Conservation (phyloP, 805 yeast genomes). For the Schwanniomyces vanrijiae region DNA sequence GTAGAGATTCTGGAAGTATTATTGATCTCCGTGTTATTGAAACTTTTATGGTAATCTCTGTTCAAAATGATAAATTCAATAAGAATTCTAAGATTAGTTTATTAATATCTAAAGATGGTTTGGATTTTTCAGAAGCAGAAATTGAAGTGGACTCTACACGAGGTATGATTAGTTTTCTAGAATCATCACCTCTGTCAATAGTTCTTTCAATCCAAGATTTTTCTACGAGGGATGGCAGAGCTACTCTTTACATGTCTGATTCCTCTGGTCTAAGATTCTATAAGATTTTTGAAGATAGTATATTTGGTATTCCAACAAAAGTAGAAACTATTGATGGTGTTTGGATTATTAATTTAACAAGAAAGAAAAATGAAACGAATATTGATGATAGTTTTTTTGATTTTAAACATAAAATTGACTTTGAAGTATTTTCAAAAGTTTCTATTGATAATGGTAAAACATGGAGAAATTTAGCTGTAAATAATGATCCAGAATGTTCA, state of each 20-base stretch:
- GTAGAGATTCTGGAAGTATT: slow-evolving; percentile 26
- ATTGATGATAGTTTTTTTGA: slow-evolving; percentile 25
- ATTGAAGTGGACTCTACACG: slow-evolving; percentile 34
- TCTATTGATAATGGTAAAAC: slow-evolving; percentile 54
- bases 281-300: slow-evolving; percentile 41
- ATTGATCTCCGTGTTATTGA: slow-evolving; percentile 36
- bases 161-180: slow-evolving; percentile 40
- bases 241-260: slow-evolving; percentile 51
- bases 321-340: slow-evolving; percentile 60
- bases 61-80: slow-evolving; percentile 44
- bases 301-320: slow-evolving; percentile 19
- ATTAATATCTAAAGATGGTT: slow-evolving; percentile 49
- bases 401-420: slow-evolving; percentile 18
- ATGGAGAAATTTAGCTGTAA: slow-evolving; percentile 50
- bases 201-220: slow-evolving; percentile 27
- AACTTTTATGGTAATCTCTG: slow-evolving; percentile 41
- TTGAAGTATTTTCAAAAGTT: slow-evolving; percentile 31
- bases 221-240: slow-evolving; percentile 14
- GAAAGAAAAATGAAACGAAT: slow-evolving; percentile 10
- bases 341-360: slow-evolving; percentile 48
- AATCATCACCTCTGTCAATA: slow-evolving; percentile 36
- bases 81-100: slow-evolving; percentile 36
- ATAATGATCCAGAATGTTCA: slow-evolving; percentile 43
- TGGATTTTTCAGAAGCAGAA: slow-evolving; percentile 37
- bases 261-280: slow-evolving; percentile 56